These are phyloP conservation scores for Scytalidium sp. DNA, from an alignment of 2,329 filamentous ascomycete species.

Conservation along the genomic window DNA sequence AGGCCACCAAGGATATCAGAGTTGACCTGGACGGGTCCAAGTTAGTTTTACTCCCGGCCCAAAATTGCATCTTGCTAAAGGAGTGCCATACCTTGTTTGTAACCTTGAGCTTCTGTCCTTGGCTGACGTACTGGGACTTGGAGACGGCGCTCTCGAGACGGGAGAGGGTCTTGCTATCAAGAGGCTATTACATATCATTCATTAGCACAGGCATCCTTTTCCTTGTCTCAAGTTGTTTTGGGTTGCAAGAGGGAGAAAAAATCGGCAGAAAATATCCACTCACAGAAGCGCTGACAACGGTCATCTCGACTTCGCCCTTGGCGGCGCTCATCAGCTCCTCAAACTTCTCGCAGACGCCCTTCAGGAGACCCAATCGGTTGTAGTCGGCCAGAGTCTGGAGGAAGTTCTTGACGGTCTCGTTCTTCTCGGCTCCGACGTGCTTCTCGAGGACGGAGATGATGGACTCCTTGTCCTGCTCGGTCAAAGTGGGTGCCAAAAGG, in stretches of 20 bases:
- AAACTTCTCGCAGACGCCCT: conserved; percentile 86
- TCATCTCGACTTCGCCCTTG: conserved; percentile 90
- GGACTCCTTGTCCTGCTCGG: conserved; percentile 73
- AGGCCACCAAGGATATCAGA: conserved; percentile 91
- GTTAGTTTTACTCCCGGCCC: too few species aligned
- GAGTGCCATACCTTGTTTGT: conserved; percentile 68
- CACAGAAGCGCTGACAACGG: conserved; percentile 87
- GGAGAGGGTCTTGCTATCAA: conserved; percentile 82
- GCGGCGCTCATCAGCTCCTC: conserved; percentile 80
- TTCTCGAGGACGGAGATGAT: conserved; percentile 88
- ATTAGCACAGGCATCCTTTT: conserved; percentile 1
- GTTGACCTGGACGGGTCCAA: conserved; percentile 67
- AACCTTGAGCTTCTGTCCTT: conserved; percentile 98
- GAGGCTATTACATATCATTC: conserved; percentile 51
- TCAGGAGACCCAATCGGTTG: conserved; percentile 84
- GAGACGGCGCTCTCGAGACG: conserved; percentile 83
- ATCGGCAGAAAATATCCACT: conserved; percentile 27
- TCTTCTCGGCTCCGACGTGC: conserved; percentile 65
- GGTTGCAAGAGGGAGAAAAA: neutral
- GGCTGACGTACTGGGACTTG: conserved; percentile 85
- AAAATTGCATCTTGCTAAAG: too few species aligned
- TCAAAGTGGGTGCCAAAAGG: conserved; percentile 78
- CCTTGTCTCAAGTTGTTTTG: neutral
- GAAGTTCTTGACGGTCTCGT: conserved; percentile 90
- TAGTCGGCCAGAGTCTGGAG: conserved; percentile 87